These are phyloP conservation scores for Phaeosphaeria sp. DNA, from an alignment of 2,329 filamentous ascomycete genomes.

Conservation along the genomic window DNA sequence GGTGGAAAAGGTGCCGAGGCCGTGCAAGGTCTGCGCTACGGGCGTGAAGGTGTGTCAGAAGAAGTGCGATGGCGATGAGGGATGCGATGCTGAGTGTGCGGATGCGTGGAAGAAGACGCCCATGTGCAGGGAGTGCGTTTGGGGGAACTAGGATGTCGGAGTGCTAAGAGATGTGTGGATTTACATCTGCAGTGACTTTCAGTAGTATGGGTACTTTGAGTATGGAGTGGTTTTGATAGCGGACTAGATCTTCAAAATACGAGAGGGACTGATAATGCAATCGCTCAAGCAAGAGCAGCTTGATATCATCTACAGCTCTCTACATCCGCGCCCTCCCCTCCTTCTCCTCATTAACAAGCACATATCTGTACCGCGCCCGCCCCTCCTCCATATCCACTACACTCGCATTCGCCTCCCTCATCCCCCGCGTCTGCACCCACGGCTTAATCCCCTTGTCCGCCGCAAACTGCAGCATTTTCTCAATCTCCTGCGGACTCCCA, in stretches of 20 bases:
- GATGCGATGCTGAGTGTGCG: not conserved
- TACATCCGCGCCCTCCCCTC: slow-evolving; percentile 30
- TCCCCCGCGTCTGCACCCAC: slow-evolving; percentile 66
- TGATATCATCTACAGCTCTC: too few species aligned
- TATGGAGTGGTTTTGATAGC: too few species aligned
- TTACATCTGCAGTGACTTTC: too few species aligned
- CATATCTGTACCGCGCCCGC: slow-evolving; percentile 56
- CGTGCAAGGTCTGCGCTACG: not conserved
- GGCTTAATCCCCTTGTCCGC: slow-evolving; percentile 64
- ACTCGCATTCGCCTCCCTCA: slow-evolving; percentile 62
- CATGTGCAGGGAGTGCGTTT: not conserved
- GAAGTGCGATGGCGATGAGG: not conserved
- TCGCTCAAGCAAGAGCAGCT: too few species aligned
- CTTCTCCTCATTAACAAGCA: slow-evolving; percentile 39
- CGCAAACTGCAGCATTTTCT: slow-evolving; percentile 67
- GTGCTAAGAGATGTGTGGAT: too few species aligned
- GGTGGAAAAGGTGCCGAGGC: not conserved
- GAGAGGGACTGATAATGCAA: too few species aligned
- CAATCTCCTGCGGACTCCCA: slow-evolving; percentile 64
- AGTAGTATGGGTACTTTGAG: too few species aligned
- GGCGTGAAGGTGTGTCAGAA: not conserved
- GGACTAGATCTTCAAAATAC: slow-evolving; percentile 6
- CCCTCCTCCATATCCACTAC: slow-evolving; percentile 65
- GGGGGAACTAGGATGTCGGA: not conserved
- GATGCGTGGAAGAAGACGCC: not conserved